Conservation (phyloP, 176 grass and related monocot species). For the Canna indica region DNA sequence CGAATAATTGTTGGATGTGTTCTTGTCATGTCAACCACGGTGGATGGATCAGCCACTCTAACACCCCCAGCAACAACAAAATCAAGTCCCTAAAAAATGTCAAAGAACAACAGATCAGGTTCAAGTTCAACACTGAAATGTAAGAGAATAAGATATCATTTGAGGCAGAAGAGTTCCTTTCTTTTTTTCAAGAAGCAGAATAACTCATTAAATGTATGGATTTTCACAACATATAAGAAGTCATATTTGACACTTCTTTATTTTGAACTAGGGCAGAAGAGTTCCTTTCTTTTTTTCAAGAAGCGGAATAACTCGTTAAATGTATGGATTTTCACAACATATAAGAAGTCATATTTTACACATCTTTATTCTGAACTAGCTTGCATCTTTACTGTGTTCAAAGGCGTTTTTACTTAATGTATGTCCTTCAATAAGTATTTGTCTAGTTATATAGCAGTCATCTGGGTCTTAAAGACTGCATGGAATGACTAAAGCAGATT, state of each 20-base stretch:
- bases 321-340: no score
- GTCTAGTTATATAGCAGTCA: neutral
- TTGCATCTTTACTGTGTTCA: neutral
- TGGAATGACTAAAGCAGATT: neutral
- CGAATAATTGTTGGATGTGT: slow-evolving; percentile 63
- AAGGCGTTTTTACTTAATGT: neutral
- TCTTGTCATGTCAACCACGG: slow-evolving; percentile 90
- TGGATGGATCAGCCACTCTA: slow-evolving; percentile 83
- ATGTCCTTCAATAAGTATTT: neutral
- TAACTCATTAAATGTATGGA: no score
- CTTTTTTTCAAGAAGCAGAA: neutral
- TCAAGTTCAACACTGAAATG: slow-evolving; percentile 1
- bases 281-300: no score
- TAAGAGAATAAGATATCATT: neutral
- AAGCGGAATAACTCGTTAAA: no score
- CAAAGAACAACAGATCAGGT: slow-evolving; percentile 11
- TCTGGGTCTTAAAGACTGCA: neutral
- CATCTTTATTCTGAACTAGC: neutral
- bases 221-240: neutral
- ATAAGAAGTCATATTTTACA: neutral
- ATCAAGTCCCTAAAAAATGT: slow-evolving; percentile 64
- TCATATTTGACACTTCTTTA: neutral
- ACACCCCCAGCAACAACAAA: slow-evolving; percentile 85
- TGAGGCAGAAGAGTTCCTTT: neutral
- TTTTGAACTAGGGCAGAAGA: neutral